Percentiles rank a stretch among this genome's conserved stretches.
Evolutionary conservation across 176 grass and related monocot genomes (phyloP).

Genomic region (Zoysia japonica): DNA sequence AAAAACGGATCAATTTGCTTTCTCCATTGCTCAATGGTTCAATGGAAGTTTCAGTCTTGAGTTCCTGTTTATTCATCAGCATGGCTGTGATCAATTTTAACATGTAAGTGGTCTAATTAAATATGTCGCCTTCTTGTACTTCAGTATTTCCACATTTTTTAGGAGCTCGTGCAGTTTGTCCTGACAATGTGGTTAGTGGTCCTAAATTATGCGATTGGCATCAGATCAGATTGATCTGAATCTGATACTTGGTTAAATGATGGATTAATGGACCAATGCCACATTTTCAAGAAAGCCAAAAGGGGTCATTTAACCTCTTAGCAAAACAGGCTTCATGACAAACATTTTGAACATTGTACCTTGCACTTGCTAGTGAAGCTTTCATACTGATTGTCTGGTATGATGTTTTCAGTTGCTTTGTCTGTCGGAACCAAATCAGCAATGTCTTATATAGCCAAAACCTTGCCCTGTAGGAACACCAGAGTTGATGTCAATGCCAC

Average conservation of each 20-base stretch:
- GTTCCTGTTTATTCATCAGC: neutral
- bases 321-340: constrained; percentile 7
- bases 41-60: neutral
- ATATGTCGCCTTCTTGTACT: neutral
- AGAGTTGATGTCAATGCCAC: too few relatives aligned
- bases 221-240: neutral
- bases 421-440: too few relatives aligned
- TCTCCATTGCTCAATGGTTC: neutral
- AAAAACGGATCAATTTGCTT: neutral
- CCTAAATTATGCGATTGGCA: constrained; percentile 4
- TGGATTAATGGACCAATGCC: neutral
- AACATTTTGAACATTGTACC: constrained; percentile 4
- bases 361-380: too few relatives aligned
- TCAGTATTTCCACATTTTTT: neutral
- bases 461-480: too few relatives aligned
- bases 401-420: too few relatives aligned
- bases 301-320: neutral
- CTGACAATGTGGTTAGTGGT: neutral
- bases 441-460: too few relatives aligned
- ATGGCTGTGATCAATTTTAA: neutral
- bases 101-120: neutral
- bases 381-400: too few relatives aligned
- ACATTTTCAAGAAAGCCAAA: neutral
- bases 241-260: neutral
- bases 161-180: neutral